Base-by-base conservation (phyloP, 441 rosid genomes). In the Iberis amara region DNA sequence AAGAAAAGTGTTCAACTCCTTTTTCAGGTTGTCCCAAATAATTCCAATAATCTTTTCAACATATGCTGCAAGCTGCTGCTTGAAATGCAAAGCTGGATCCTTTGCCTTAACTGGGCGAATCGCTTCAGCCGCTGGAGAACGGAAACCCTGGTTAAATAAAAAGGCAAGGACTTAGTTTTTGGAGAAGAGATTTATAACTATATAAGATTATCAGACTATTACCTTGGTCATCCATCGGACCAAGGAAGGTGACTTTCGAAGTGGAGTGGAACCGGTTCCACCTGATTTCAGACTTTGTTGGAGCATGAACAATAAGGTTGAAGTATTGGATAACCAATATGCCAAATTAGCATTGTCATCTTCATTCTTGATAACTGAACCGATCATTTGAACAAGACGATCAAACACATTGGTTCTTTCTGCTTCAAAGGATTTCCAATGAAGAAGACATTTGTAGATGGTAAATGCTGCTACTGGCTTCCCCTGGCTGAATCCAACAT, bases 371-470 rank as follows among this genome's bases (percentile, higher is more conserved):
- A 89, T 80, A 52, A 89, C 86, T 66, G 88, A 82, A 68, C 97
- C 97, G 66, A 89, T 82, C 83, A 80, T 76, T 69, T 86, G 94
- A 79, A 86, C 77, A 21, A 89, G 94, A 47, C 89, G 90, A 72
- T 89, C 97, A 73, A 89, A 89, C 48, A 89, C 83, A 61, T 80
- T 89, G 26, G 94, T 89, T 74, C 68, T 81, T 61, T 89, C 97
- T 39, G 95, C 86, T 78, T 89, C 97, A 72, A 89, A 80, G 31
- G 94, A 84, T 76, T 78, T 89, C 97, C 97, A 89, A 14, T 89
- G 86, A 49, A 86, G 78, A 72, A 86, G 94, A 68, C 97, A 86
- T 73, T 71, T 89, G 76, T 89, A 86, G 39, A 86, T 77, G 57
- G 97, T 86, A 74, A 83, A 76, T 61, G 95, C 90, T 7, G 90